phyloP scores from a whole-genome alignment of 768 basidiomycete genomes.

The Amanita inopinata region DNA sequence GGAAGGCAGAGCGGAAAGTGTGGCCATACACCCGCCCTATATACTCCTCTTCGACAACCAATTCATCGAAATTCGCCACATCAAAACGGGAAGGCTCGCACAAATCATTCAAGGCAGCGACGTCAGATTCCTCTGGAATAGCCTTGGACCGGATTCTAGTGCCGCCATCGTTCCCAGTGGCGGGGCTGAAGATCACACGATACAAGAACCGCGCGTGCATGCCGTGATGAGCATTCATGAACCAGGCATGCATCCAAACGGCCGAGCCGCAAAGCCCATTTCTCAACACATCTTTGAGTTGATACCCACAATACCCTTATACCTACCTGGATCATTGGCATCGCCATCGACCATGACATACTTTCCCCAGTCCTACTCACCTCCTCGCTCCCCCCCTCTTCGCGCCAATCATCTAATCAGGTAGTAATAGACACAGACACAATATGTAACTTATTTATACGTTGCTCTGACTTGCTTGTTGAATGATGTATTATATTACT shows the following conservation, averaged over 20 bases:
- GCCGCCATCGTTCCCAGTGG: constrained; percentile 50
- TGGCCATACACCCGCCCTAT: constrained; percentile 86
- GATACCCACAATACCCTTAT: constrained; percentile 65
- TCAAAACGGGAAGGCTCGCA: constrained; percentile 70
- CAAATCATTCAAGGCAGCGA: constrained; percentile 79
- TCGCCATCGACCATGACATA: constrained; percentile 46
- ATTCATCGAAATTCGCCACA: constrained; percentile 88
- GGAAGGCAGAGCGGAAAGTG: constrained; percentile 88
- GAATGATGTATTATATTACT: neutral
- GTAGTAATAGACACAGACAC: constrained; percentile 14
- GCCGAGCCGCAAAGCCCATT: constrained; percentile 33
- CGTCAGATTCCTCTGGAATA: constrained; percentile 88
- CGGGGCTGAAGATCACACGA: constrained; percentile 38
- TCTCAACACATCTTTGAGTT: constrained; percentile 74
- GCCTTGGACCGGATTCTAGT: constrained; percentile 48
- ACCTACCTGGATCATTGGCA: constrained; percentile 49
- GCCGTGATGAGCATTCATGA: constrained; percentile 68
- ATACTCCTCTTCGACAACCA: constrained; percentile 83
- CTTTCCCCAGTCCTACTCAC: constrained; percentile 42
- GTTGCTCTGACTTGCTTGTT: neutral
- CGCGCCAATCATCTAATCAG: constrained; percentile 19
- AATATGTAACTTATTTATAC: no score
- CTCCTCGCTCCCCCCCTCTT: constrained; percentile 45
- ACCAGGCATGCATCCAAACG: constrained; percentile 28
- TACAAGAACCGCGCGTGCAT: constrained; percentile 78